Percentiles rank a stretch among this genome's conserved stretches.
Evolutionary conservation across 495 filamentous ascomycete genomes (phyloP).

Genomic region (Neurospora intermedia): DNA sequence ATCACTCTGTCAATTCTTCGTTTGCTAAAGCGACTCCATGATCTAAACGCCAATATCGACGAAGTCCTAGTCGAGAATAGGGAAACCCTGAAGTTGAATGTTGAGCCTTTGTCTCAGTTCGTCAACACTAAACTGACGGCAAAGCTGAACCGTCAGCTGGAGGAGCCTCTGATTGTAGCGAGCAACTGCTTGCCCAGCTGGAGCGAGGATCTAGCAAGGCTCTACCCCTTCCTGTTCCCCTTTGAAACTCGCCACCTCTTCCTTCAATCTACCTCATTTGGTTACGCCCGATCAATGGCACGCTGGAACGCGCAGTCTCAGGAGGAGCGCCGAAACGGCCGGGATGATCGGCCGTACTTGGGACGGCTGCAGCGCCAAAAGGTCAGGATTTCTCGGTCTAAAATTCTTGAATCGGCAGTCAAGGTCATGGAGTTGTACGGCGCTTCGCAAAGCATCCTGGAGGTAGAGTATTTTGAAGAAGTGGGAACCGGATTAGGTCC

Average conservation of each 20-base stretch:
- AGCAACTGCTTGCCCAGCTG: slow-evolving; percentile 93
- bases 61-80: slow-evolving; percentile 90
- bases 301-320: slow-evolving; percentile 84
- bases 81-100: slow-evolving; percentile 54
- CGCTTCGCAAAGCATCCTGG: slow-evolving; percentile 84
- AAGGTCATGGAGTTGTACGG: slow-evolving; percentile 99
- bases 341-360: slow-evolving; percentile 87
- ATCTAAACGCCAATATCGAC: slow-evolving; percentile 88
- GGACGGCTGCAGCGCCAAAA: slow-evolving; percentile 93
- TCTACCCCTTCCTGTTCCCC: slow-evolving; percentile 97
- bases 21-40: slow-evolving; percentile 82
- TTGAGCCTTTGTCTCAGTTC: slow-evolving; percentile 84
- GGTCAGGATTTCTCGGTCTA: slow-evolving; percentile 83
- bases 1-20: slow-evolving; percentile 80
- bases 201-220: slow-evolving; percentile 92
- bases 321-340: slow-evolving; percentile 72
- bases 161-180: slow-evolving; percentile 97
- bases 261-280: slow-evolving; percentile 95
- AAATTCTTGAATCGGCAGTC: slow-evolving; percentile 90
- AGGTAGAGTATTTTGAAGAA: slow-evolving; percentile 98
- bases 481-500: slow-evolving; percentile 94
- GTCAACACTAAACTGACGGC: slow-evolving; percentile 98
- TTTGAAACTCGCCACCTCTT: slow-evolving; percentile 98
- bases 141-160: slow-evolving; percentile 94
- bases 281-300: slow-evolving; percentile 94